Evolutionary conservation across 176 grass and related monocot species (phyloP), one percentile per base, ranked within the genome.

Genomic region (Secale cereale): DNA sequence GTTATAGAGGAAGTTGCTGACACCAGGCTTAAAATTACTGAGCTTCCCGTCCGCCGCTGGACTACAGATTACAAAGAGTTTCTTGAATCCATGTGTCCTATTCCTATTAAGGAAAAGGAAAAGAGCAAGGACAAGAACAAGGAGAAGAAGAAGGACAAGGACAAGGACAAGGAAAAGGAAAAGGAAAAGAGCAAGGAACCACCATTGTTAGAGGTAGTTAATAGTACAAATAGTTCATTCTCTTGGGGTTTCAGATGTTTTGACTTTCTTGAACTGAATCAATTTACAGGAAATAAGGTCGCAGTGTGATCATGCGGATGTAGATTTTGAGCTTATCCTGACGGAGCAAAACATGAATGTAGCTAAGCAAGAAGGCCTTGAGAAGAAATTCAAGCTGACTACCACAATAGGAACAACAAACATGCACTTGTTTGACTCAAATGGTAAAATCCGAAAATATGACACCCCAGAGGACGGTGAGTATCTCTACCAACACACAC

Each of bases 201-300:
- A 70, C 5, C 79, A 77, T 94, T 95, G 65, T 90, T 98, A 2
- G 91, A 98, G 93, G 96, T 94, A 63, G 50, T 59, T 78, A 0
- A 29, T 9, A 12, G 28, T 27, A 39, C 3, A 77, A 65, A 71
- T 7, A 77, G 19, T 7, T 25, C 31, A 23, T 94, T 82, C 2
- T 16, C n/a, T 82, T n/a, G 41, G 4, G 3, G 5, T 46, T 92
- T n/a, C 7, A 17, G 7, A 64, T 50, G 30, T 54, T 62, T 77
- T 25, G 60, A 63, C 60, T 63, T 26, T 28, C 60, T 63, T 63
- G 2, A 63, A 63, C 12, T 28, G 25, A 81, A 62, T 39, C 84
- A 59, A 64, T 92, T 67, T 69, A 25, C 75, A 98, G 97, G 82
- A 79, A 8, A 75, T 35, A n/a, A 80, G 28, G 13, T 37, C 74